Conservation (phyloP, 2,329 filamentous ascomycete species). For the Fonsecaea erecta region DNA sequence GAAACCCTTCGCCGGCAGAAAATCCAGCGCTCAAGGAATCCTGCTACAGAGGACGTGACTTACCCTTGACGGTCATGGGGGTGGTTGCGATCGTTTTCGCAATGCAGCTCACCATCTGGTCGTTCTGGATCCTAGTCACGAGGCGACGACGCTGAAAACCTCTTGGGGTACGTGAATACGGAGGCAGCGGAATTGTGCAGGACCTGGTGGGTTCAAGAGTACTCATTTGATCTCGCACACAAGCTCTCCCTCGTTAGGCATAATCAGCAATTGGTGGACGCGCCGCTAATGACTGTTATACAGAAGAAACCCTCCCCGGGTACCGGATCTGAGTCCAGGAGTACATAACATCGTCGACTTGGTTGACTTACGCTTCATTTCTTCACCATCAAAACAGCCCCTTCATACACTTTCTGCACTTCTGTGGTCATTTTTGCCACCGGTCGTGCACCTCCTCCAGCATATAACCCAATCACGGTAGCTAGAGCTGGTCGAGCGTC, state of each 20-base stretch:
- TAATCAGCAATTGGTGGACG: neutral
- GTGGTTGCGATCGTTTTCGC: neutral
- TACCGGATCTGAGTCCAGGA: constrained; percentile 5
- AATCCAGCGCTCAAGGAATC: neutral
- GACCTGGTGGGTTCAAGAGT: neutral
- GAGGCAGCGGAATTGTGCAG: neutral
- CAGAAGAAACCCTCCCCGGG: neutral
- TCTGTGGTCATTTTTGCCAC: constrained; percentile 32
- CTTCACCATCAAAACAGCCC: constrained; percentile 33
- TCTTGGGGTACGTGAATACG: neutral
- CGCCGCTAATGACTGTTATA: neutral
- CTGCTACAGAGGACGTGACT: neutral
- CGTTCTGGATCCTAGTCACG: constrained; percentile 6
- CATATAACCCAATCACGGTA: constrained; percentile 36
- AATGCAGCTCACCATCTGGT: constrained; percentile 3
- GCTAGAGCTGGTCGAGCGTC: constrained; percentile 50
- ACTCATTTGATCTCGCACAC: neutral
- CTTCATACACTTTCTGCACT: constrained; percentile 35
- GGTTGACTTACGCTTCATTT: constrained; percentile 28
- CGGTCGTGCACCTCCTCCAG: constrained; percentile 22
- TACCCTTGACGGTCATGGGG: neutral
- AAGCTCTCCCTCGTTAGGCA: neutral
- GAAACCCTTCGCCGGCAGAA: neutral
- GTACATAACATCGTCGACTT: constrained; percentile 3
- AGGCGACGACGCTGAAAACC: neutral